Conservation (phyloP, 2,329 filamentous ascomycete genomes). For the Diaporthe capsici region DNA sequence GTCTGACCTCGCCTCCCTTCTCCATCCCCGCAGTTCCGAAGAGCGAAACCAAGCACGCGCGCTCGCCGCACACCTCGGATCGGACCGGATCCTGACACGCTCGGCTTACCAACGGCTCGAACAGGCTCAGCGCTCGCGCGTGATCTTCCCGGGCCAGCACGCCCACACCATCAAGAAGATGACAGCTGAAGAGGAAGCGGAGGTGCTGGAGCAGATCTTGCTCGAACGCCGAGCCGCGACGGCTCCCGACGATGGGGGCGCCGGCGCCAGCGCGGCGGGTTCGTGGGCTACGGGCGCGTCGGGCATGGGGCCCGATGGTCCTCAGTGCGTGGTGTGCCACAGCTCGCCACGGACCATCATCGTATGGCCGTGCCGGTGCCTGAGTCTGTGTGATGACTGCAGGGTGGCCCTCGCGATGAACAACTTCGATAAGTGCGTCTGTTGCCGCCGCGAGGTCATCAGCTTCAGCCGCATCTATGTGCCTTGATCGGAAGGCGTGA, state of each 20-base stretch:
- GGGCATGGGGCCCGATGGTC: constrained; percentile 78
- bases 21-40: constrained; percentile 83
- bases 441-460: constrained; percentile 87
- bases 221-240: constrained; percentile 62
- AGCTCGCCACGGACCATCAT: constrained; percentile 88
- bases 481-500: constrained; percentile 62
- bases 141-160: constrained; percentile 69
- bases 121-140: constrained; percentile 77
- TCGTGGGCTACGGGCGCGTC: constrained; percentile 80
- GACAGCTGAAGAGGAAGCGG: constrained; percentile 71
- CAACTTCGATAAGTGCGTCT: constrained; percentile 97
- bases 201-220: constrained; percentile 72
- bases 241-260: constrained; percentile 38
- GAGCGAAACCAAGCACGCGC: constrained; percentile 86
- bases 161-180: constrained; percentile 59
- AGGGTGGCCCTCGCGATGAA: constrained; percentile 94
- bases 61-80: constrained; percentile 83
- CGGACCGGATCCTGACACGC: constrained; percentile 82
- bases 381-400: constrained; percentile 96
- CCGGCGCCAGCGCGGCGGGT: constrained; percentile 44
- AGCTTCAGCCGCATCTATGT: constrained; percentile 95
- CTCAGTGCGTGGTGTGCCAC: constrained; percentile 95
- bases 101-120: constrained; percentile 79
- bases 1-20: constrained; percentile 80
- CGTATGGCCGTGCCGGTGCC: constrained; percentile 95